phyloP scores from a whole-genome alignment of 2,329 filamentous ascomycete species.

The Ceratocystis huliohia region DNA sequence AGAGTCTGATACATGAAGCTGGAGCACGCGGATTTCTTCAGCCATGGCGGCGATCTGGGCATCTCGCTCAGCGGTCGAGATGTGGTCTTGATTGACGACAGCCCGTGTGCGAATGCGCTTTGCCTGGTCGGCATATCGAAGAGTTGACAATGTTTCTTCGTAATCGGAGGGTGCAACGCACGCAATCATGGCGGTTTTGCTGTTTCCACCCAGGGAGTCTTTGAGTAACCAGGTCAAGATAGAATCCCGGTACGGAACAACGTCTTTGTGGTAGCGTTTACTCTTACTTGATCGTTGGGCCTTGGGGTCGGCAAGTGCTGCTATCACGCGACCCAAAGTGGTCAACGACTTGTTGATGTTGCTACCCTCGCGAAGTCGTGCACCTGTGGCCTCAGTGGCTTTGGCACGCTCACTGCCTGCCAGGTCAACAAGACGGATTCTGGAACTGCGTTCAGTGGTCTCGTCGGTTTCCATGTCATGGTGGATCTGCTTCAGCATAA shows the following conservation, averaged over 20 bases:
- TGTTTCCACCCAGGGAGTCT: constrained; percentile 90
- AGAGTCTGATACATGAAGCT: constrained; percentile 58
- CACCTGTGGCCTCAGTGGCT: constrained; percentile 85
- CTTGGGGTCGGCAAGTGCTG: constrained; percentile 62
- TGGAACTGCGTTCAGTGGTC: constrained; percentile 85
- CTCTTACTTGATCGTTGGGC: constrained; percentile 30
- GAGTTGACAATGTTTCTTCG: constrained; percentile 88
- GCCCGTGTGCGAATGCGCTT: constrained; percentile 93
- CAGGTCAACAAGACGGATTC: constrained; percentile 88
- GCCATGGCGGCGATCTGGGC: constrained; percentile 90
- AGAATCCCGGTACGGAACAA: constrained; percentile 88
- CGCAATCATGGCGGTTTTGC: constrained; percentile 97
- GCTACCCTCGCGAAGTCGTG: constrained; percentile 79
- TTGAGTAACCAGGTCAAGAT: constrained; percentile 77
- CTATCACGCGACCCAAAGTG: constrained; percentile 89
- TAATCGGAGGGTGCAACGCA: constrained; percentile 94
- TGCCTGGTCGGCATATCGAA: constrained; percentile 93
- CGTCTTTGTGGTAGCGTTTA: constrained; percentile 42
- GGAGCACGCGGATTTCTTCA: constrained; percentile 78
- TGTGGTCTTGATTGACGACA: constrained; percentile 88
- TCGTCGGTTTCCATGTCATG: constrained; percentile 96
- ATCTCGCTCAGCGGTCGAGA: constrained; percentile 84
- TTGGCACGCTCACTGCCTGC: constrained; percentile 92
- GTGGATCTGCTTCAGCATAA: constrained; percentile 95
- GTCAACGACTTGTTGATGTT: constrained; percentile 99